Evolutionary conservation across 495 filamentous ascomycete genomes (phyloP).

Genomic region (Saxophila tyrrhenica): DNA sequence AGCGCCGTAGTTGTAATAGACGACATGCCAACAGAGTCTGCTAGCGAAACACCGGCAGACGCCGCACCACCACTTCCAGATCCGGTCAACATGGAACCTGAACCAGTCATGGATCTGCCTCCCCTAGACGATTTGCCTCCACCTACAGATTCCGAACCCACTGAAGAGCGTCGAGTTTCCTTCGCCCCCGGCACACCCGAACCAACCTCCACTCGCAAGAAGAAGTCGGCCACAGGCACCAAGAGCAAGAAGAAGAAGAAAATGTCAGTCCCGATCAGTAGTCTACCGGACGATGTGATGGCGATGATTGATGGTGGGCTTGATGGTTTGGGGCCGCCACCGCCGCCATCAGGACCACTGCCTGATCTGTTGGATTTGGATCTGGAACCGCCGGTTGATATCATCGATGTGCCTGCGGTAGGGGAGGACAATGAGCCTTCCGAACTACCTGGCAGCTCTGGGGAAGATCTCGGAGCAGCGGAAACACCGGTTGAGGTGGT

Average conservation of each 20-base stretch:
- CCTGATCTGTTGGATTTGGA: neutral
- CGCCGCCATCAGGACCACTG: neutral
- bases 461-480: neutral
- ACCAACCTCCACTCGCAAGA: constrained; percentile 13
- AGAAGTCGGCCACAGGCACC: constrained; percentile 8
- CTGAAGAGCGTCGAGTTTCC: constrained; percentile 3
- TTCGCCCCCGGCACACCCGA: constrained; percentile 18
- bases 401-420: neutral
- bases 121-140: too few species aligned
- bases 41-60: too few species aligned
- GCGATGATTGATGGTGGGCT: neutral
- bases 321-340: neutral
- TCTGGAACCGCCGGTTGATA: neutral
- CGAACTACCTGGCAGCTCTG: neutral
- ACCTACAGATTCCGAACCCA: neutral
- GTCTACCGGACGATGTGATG: neutral
- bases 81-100: neutral
- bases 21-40: too few species aligned
- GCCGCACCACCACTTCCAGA: too few species aligned
- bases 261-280: neutral
- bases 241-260: constrained; percentile 16
- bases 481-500: neutral
- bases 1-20: too few species aligned
- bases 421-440: neutral
- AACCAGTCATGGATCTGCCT: neutral